phyloP scores from a whole-genome alignment of 257 asterid species.

The Coffea eugenioides region DNA sequence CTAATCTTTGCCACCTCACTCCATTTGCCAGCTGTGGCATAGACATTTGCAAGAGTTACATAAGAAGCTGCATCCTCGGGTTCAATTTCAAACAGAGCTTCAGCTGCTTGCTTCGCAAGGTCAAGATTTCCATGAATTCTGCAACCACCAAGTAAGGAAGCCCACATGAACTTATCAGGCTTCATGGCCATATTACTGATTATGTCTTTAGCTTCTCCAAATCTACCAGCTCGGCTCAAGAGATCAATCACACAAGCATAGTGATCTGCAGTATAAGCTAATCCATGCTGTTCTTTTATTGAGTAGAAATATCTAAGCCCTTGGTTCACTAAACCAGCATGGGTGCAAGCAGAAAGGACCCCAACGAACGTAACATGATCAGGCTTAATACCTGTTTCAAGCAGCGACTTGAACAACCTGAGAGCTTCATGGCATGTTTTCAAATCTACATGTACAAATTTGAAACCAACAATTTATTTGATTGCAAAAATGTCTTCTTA shows the following conservation, averaged over 20 bases:
- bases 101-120: slow-evolving; percentile 54
- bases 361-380: slow-evolving; percentile 71
- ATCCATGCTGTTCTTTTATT: not conserved
- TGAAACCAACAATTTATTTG: no score
- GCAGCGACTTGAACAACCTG: slow-evolving; percentile 43
- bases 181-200: slow-evolving; percentile 43
- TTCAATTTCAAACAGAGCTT: slow-evolving; percentile 19
- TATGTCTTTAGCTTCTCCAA: not conserved
- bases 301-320: not conserved
- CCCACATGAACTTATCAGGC: slow-evolving; percentile 68
- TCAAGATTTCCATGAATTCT: slow-evolving; percentile 64
- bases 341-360: slow-evolving; percentile 67
- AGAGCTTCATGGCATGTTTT: slow-evolving; percentile 11
- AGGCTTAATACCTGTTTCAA: slow-evolving; percentile 48
- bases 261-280: not conserved
- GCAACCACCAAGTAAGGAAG: slow-evolving; percentile 75
- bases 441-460: no score
- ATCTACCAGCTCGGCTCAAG: not conserved
- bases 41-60: not conserved
- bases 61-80: slow-evolving; percentile 3
- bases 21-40: not conserved
- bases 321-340: slow-evolving; percentile 69
- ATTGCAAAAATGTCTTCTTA: no score
- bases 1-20: slow-evolving; percentile 56
- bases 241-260: not conserved